A percentile compares a stretch with the other conserved stretches of the same genome.
These are phyloP conservation scores for Tulasnella calospora DNA, from an alignment of 768 basidiomycete genomes.

Conservation along the genomic window DNA sequence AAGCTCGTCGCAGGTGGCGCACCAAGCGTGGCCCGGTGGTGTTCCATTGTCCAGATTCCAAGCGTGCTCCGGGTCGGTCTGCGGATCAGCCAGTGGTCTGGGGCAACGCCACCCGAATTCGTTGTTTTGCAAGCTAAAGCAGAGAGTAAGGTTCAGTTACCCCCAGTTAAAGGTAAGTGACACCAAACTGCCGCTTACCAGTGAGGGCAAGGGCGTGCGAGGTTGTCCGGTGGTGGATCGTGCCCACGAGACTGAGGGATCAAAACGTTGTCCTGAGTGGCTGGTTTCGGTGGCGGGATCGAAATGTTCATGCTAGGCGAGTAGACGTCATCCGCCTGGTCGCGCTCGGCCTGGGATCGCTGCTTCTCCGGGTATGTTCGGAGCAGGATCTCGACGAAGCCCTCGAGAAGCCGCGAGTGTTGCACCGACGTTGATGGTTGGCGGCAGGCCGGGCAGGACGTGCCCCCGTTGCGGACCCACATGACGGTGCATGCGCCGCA, in stretches of 20 bases:
- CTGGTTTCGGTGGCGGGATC: constrained; percentile 42
- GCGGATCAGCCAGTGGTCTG: constrained; percentile 71
- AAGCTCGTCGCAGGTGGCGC: constrained; percentile 78
- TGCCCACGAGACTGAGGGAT: constrained; percentile 69
- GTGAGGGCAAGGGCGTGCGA: constrained; percentile 74
- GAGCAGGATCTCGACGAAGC: constrained; percentile 69
- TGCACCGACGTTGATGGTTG: constrained; percentile 60
- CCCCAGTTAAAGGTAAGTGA: no score
- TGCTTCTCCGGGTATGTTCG: constrained; percentile 45
- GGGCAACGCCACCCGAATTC: constrained; percentile 75
- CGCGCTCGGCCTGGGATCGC: constrained; percentile 63
- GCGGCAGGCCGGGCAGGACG: constrained; percentile 78
- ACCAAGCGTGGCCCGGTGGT: constrained; percentile 74
- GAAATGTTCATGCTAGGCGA: constrained; percentile 46
- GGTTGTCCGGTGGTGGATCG: constrained; percentile 50
- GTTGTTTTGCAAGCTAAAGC: constrained; percentile 50
- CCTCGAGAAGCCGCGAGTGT: constrained; percentile 68
- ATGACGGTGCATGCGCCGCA: constrained; percentile 85
- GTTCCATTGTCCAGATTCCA: constrained; percentile 73
- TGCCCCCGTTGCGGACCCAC: constrained; percentile 85
- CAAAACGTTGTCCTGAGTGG: constrained; percentile 55
- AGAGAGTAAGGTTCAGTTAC: no score
- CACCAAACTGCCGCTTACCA: no score
- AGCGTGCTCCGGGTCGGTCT: constrained; percentile 60
- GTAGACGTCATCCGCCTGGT: constrained; percentile 81